A percentile compares a stretch with the other conserved stretches of the same genome.
Evolutionary conservation across 257 asterid genomes (phyloP).

Genomic region (Solanum gracilifrons): DNA sequence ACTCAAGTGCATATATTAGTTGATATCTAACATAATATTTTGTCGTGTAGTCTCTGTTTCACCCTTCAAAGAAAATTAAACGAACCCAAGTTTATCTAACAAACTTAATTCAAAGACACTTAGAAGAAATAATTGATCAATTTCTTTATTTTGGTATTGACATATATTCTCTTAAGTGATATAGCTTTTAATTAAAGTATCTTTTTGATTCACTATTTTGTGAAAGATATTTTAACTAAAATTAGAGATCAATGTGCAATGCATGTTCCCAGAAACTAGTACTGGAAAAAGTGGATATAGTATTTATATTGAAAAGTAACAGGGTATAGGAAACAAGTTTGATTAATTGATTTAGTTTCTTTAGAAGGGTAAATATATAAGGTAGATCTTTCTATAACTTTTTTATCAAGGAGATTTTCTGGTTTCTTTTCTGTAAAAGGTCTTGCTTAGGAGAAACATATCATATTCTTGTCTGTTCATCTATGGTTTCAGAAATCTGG

Average conservation of each 20-base stretch:
- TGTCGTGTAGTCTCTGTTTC: background rate
- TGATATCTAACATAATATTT: background rate
- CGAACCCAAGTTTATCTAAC: background rate
- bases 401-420: background rate
- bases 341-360: background rate
- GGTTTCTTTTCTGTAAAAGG: background rate
- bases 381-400: background rate
- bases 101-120: background rate
- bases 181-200: background rate
- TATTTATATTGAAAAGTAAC: background rate
- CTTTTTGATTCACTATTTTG: background rate
- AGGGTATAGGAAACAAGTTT: background rate
- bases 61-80: background rate
- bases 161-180: background rate
- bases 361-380: background rate
- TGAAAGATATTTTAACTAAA: background rate
- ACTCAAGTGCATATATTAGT: background rate
- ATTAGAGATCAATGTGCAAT: background rate
- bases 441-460: background rate
- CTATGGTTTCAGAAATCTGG: background rate
- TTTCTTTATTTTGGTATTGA: background rate
- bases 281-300: background rate
- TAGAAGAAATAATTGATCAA: background rate
- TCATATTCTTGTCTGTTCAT: background rate
- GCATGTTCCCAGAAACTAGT: background rate